Evolutionary conservation across 306 rosid species (phyloP).

Genomic region (Phaseolus lunatus): DNA sequence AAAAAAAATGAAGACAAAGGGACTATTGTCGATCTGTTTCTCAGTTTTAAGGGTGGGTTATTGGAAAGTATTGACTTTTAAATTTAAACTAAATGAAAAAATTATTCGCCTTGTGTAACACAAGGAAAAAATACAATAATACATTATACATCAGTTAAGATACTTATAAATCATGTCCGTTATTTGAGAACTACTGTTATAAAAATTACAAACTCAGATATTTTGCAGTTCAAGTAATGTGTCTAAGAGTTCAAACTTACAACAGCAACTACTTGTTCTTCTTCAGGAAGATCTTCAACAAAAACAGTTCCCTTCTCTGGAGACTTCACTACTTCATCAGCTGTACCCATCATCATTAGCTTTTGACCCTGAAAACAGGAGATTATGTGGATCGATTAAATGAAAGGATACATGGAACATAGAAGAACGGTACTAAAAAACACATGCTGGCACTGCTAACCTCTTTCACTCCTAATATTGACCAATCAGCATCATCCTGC

Average conservation of each 20-base stretch:
- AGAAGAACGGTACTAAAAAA: conserved; percentile 1
- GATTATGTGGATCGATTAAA: conserved; percentile 28
- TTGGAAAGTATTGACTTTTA: conserved; percentile 12
- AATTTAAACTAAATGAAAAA: conserved; percentile 18
- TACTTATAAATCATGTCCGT: conserved; percentile 2
- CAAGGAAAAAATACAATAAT: background rate
- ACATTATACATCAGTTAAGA: conserved; percentile 7
- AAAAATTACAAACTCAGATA: background rate
- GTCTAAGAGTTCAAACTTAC: conserved; percentile 54
- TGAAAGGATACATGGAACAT: conserved; percentile 6
- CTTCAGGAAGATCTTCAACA: conserved; percentile 98
- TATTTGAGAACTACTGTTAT: conserved; percentile 17
- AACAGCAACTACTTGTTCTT: conserved; percentile 80
- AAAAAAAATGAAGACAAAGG: conserved; percentile 7
- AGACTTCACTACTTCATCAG: conserved; percentile 89
- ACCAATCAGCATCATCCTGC: conserved; percentile 99
- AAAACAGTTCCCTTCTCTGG: conserved; percentile 95
- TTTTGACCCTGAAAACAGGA: conserved; percentile 82
- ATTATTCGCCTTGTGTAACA: background rate
- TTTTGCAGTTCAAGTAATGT: conserved; percentile 15
- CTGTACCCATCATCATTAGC: conserved; percentile 99
- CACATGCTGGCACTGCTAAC: conserved; percentile 54
- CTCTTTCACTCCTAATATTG: conserved; percentile 78
- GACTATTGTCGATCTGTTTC: background rate
- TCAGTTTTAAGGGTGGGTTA: conserved; percentile 13